Percentiles rank a stretch among this genome's conserved stretches.
Evolutionary conservation across 495 filamentous ascomycete species (phyloP).

Genomic region (Neurospora africana): DNA sequence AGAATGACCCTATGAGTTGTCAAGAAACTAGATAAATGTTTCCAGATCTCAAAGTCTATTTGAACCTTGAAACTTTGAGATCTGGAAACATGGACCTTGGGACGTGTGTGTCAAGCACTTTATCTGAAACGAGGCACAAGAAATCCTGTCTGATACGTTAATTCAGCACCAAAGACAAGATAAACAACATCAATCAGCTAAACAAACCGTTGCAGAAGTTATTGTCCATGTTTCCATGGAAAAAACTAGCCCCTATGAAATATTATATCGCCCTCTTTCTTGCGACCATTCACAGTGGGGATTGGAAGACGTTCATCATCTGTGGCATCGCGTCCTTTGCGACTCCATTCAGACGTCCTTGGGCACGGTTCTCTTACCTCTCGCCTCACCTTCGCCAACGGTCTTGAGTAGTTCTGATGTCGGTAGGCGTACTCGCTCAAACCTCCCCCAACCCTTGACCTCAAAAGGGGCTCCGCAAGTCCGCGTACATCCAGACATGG

Average conservation of each 20-base stretch:
- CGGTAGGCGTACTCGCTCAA: neutral
- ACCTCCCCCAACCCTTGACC: neutral
- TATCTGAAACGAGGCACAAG: neutral
- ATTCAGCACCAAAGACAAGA: too few species aligned
- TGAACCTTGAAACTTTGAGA: neutral
- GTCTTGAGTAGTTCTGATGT: neutral
- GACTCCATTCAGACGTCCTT: too few species aligned
- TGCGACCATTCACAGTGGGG: neutral
- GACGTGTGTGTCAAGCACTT: neutral
- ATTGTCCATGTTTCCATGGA: neutral
- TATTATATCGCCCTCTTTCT: neutral
- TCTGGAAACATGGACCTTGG: neutral
- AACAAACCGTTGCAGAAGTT: neutral
- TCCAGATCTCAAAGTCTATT: too few species aligned
- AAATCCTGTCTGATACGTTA: too few species aligned
- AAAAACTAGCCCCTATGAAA: neutral
- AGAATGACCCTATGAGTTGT: too few species aligned
- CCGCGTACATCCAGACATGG: neutral
- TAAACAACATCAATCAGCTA: neutral
- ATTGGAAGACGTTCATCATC: neutral
- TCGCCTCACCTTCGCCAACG: neutral
- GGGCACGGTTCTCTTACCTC: neutral
- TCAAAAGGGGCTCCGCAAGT: neutral
- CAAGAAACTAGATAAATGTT: too few species aligned
- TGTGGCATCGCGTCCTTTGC: neutral